These are phyloP conservation scores for Microbotryomycetes sp. DNA, from an alignment of 1,284 basidiomycete species.

Conservation along the genomic window DNA sequence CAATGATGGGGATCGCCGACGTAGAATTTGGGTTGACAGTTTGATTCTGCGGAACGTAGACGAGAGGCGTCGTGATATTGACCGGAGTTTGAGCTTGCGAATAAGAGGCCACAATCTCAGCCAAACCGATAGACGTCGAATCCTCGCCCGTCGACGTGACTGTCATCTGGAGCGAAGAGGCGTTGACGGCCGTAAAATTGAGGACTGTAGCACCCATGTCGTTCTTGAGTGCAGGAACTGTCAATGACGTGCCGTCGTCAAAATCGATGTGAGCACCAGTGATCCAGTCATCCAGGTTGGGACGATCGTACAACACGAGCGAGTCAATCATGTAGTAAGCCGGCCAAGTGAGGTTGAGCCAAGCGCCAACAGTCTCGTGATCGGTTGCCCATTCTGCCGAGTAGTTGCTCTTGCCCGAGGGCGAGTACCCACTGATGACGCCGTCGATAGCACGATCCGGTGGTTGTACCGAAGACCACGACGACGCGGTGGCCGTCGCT, in stretches of 20 bases:
- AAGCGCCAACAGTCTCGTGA: slow-evolving; percentile 16
- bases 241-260: background rate
- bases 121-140: slow-evolving; percentile 10
- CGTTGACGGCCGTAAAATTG: slow-evolving; percentile 3
- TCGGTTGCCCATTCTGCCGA: slow-evolving; percentile 27
- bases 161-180: slow-evolving; percentile 5
- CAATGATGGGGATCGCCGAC: background rate
- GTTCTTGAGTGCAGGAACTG: slow-evolving; percentile 15
- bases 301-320: slow-evolving; percentile 17
- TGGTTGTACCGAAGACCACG: slow-evolving; percentile 6
- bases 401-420: slow-evolving; percentile 11
- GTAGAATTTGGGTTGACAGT: slow-evolving; percentile 3
- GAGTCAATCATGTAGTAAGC: slow-evolving; percentile 12
- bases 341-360: slow-evolving; percentile 22
- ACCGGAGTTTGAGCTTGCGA: slow-evolving; percentile 4
- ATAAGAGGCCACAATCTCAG: slow-evolving; percentile 13
- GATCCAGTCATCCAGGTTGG: slow-evolving; percentile 28
- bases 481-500: slow-evolving; percentile 12
- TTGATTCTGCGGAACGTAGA: background rate
- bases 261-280: slow-evolving; percentile 7
- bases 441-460: slow-evolving; percentile 27
- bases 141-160: slow-evolving; percentile 6
- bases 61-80: background rate
- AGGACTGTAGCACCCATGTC: slow-evolving; percentile 8
- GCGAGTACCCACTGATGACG: slow-evolving; percentile 21